Base-by-base conservation (phyloP, 805 yeast species). In the Wickerhamiella kurtzmanii region DNA sequence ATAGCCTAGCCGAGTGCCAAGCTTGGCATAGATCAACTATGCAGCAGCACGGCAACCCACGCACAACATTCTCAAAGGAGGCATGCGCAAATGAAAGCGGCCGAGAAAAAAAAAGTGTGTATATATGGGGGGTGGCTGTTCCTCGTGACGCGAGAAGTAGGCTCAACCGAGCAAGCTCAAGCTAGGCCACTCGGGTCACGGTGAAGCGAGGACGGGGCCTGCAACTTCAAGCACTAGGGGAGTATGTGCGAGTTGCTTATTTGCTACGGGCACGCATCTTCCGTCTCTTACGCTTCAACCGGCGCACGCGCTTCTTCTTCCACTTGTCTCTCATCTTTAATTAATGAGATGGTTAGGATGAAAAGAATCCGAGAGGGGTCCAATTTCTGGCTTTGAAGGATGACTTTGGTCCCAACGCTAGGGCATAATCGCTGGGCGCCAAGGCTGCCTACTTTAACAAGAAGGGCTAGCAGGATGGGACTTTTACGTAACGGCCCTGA, bases 211-310 rank as follows among this genome's bases (percentile, higher is more conserved):
- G n/a, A n/a, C n/a, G n/a, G n/a, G n/a, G n/a, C n/a, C n/a, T n/a
- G n/a, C n/a, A n/a, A n/a, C n/a, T n/a, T n/a, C n/a, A n/a, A n/a
- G n/a, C n/a, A n/a, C n/a, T n/a, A n/a, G n/a, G n/a, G n/a, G n/a
- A n/a, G n/a, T n/a, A n/a, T n/a, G n/a, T n/a, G 50, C 51, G 53
- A 44, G 46, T 39, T 58, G 59, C 55, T 56, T 55, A 57, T 54
- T 57, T 57, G 60, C 95, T 85, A 85, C 97, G 87, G 76, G 97
- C 97, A 85, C 97, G 86, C 69, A 89, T 96, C 95, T 89, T 89
- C 96, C 97, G 96, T 83, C 97, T 85, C 95, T 89, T 89, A 80
- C 96, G 86, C 85, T 89, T 89, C 72, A 89, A 84, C 85, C 97
- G 86, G 85, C 97, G 88, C 75, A 83, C 94, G 88, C 97, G 89